Evolutionary conservation across 495 filamentous ascomycete genomes (phyloP).

Genomic region (Podospora bellae-mahoneyi): DNA sequence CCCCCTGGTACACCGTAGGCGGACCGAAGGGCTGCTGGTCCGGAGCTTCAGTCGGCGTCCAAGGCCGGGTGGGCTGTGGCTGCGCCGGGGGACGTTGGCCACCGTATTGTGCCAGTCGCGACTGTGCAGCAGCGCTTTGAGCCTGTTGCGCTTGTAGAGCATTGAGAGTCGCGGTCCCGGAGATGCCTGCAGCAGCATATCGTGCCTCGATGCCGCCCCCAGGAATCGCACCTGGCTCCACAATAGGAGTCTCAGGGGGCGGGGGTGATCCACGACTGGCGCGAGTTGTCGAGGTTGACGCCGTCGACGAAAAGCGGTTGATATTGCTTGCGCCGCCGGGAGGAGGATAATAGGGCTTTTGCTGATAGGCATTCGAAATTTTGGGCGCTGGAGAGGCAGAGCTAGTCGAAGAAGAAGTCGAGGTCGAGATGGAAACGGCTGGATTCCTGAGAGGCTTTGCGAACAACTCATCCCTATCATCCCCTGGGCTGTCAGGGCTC

Average conservation of each 20-base stretch:
- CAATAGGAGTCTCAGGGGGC: slow-evolving; percentile 90
- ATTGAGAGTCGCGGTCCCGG: slow-evolving; percentile 75
- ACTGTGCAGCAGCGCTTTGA: slow-evolving; percentile 77
- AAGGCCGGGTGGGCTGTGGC: slow-evolving; percentile 63
- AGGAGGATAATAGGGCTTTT: slow-evolving; percentile 49
- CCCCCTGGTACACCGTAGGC: slow-evolving; percentile 88
- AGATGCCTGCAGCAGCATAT: slow-evolving; percentile 84
- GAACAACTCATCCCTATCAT: slow-evolving; percentile 69
- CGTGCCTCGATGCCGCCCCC: slow-evolving; percentile 81
- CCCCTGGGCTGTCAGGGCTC: slow-evolving; percentile 68
- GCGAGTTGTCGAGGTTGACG: slow-evolving; percentile 88
- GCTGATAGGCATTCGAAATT: slow-evolving; percentile 47
- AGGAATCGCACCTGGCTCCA: slow-evolving; percentile 62
- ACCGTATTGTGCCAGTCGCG: slow-evolving; percentile 71
- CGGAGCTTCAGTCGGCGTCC: slow-evolving; percentile 93
- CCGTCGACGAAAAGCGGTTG: slow-evolving; percentile 79
- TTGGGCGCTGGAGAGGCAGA: slow-evolving; percentile 27
- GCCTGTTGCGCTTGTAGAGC: slow-evolving; percentile 76
- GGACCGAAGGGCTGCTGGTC: slow-evolving; percentile 87
- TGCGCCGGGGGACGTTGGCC: slow-evolving; percentile 35
- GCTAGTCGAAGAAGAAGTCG: background rate
- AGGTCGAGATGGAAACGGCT: slow-evolving; percentile 1
- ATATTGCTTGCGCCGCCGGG: slow-evolving; percentile 46
- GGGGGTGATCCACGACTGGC: slow-evolving; percentile 91
- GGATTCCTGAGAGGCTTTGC: slow-evolving; percentile 48